Evolutionary conservation across 2,329 filamentous ascomycete species (phyloP).

Genomic region (Diaporthe australafricana): DNA sequence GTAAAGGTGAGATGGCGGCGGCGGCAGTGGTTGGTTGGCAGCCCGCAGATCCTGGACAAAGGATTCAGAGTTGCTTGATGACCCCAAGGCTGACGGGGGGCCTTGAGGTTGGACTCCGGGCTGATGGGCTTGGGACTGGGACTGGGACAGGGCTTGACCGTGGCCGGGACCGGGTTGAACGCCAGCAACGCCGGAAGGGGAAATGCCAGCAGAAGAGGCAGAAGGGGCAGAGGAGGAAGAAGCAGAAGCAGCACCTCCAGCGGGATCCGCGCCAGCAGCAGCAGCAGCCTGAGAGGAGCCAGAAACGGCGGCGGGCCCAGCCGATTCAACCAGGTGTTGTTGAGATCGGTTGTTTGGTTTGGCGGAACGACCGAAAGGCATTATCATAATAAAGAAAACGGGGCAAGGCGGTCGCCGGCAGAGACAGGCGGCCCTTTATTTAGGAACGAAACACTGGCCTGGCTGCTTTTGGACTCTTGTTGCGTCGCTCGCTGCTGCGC

Average conservation of each 20-base stretch:
- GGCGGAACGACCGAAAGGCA: constrained; percentile 67
- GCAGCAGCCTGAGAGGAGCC: constrained; percentile 9
- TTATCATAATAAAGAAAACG: constrained; percentile 47
- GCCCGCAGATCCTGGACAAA: constrained; percentile 39
- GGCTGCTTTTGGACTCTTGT: constrained; percentile 18
- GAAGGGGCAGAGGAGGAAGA: not conserved
- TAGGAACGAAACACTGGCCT: constrained; percentile 3
- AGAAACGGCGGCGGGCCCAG: constrained; percentile 31
- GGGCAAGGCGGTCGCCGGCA: constrained; percentile 24
- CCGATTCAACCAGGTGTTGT: constrained; percentile 61
- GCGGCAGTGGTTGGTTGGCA: constrained; percentile 37
- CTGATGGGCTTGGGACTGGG: constrained; percentile 44
- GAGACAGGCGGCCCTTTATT: constrained; percentile 27
- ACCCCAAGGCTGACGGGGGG: constrained; percentile 43
- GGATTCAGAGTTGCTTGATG: constrained; percentile 47
- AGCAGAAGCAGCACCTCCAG: constrained; percentile 24
- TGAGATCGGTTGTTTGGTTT: constrained; percentile 69
- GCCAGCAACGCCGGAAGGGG: constrained; percentile 37
- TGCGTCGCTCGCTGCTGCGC: not conserved
- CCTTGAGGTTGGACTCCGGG: constrained; percentile 37
- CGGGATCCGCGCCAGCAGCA: constrained; percentile 8
- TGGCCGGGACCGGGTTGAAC: constrained; percentile 44
- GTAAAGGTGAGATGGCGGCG: constrained; percentile 41
- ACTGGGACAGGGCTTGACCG: constrained; percentile 45
- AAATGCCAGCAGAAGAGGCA: constrained; percentile 26